Conservation (phyloP, 768 basidiomycete species). For the Asterophora parasitica region DNA sequence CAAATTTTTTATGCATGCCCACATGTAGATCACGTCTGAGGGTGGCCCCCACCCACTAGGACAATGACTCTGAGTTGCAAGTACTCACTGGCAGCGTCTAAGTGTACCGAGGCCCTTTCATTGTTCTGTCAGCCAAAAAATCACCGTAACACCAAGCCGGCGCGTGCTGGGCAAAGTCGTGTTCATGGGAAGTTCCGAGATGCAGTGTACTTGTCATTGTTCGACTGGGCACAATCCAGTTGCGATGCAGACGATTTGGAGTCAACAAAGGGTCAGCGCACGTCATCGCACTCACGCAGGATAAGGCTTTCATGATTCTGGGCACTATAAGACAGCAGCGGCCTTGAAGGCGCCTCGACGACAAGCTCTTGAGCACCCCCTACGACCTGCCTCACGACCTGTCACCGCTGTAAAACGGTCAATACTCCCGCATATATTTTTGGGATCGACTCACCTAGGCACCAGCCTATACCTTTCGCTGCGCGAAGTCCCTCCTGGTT, state of each 20-base stretch:
- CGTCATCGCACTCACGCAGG: not conserved
- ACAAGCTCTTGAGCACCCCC: not conserved
- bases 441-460: not conserved
- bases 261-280: constrained; percentile 2
- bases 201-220: not conserved
- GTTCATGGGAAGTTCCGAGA: constrained; percentile 12
- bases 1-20: no score
- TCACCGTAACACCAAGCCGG: not conserved
- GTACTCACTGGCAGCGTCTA: no score
- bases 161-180: not conserved
- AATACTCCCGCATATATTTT: constrained; percentile 1
- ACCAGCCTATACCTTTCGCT: not conserved
- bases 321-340: not conserved
- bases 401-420: not conserved
- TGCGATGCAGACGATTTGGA: not conserved
- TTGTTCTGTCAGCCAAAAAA: not conserved
- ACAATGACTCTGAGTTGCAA: no score
- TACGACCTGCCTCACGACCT: not conserved
- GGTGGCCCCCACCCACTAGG: no score
- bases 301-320: not conserved
- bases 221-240: not conserved
- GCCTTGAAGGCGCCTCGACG: not conserved
- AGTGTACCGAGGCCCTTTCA: no score
- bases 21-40: no score
- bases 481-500: not conserved